Evolutionary conservation across 1,284 basidiomycete species (phyloP).

Genomic region (Mycena citricolor): DNA sequence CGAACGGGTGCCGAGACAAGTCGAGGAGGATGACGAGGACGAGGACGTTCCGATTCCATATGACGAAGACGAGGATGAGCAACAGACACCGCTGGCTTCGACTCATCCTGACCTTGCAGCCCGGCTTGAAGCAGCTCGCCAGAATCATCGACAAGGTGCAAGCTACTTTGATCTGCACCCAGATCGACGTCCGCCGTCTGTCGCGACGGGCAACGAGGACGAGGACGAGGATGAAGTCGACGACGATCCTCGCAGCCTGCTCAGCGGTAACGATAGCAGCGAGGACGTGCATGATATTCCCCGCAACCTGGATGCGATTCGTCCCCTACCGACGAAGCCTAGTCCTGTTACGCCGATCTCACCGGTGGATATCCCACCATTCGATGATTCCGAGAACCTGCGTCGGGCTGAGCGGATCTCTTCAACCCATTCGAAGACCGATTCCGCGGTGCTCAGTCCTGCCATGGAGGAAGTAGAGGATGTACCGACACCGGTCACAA

Average conservation of each 20-base stretch:
- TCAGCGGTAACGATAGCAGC: constrained; percentile 36
- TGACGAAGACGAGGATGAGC: constrained; percentile 27
- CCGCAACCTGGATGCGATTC: constrained; percentile 18
- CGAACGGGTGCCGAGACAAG: constrained; percentile 38
- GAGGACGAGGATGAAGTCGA: constrained; percentile 38
- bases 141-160: constrained; percentile 46
- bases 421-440: constrained; percentile 8
- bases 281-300: constrained; percentile 33
- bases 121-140: constrained; percentile 29
- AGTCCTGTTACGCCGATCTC: constrained; percentile 16
- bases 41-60: constrained; percentile 13
- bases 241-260: constrained; percentile 35
- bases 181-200: constrained; percentile 35
- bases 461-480: too few species aligned
- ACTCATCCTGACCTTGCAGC: constrained; percentile 23
- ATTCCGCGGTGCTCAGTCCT: constrained; percentile 9
- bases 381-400: constrained; percentile 4
- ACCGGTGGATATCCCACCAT: constrained; percentile 11
- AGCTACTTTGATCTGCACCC: constrained; percentile 69
- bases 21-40: constrained; percentile 22
- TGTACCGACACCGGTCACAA: constrained; percentile 1
- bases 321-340: constrained; percentile 12
- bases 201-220: constrained; percentile 13
- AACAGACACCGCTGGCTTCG: constrained; percentile 23
- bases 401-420: constrained; percentile 9